Conservation (phyloP, 352 stramenopile genomes). For the Blastocystis sp. region DNA sequence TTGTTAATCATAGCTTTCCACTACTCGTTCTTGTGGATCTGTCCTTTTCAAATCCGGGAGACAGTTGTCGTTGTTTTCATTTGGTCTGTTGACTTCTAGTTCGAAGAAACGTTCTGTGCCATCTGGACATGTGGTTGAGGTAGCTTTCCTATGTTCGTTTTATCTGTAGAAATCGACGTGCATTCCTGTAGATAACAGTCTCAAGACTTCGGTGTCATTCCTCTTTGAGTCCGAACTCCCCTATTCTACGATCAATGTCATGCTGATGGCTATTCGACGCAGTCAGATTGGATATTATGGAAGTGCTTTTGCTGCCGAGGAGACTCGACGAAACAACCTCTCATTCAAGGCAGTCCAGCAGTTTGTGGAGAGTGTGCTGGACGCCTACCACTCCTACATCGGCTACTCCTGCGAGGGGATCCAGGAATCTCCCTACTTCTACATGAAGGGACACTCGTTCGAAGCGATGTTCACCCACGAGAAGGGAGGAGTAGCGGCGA, state of each 20-base stretch:
- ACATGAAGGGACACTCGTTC: background rate
- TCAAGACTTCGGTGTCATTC: background rate
- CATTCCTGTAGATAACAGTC: constrained; percentile 37
- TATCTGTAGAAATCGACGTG: background rate
- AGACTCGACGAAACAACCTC: background rate
- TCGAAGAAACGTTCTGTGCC: background rate
- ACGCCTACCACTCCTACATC: constrained; percentile 9
- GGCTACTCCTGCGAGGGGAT: background rate
- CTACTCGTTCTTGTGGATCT: background rate
- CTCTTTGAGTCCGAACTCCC: background rate
- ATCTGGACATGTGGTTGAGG: background rate
- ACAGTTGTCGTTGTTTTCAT: background rate
- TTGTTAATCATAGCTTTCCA: background rate
- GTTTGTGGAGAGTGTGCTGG: constrained; percentile 32
- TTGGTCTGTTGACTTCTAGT: background rate
- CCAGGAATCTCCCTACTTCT: constrained; percentile 10
- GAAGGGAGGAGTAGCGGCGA: background rate
- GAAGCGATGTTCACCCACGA: constrained; percentile 32
- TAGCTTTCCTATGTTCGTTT: background rate
- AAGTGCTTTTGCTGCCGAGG: background rate
- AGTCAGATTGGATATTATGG: constrained; percentile 40
- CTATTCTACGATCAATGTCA: background rate
- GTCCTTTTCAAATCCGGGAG: constrained; percentile 2
- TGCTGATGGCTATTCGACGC: constrained; percentile 21
- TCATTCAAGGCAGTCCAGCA: background rate